Percentiles rank a stretch among this genome's conserved stretches.
Evolutionary conservation across 306 rosid genomes (phyloP).

Genomic region (Gastrolobium bilobum): DNA sequence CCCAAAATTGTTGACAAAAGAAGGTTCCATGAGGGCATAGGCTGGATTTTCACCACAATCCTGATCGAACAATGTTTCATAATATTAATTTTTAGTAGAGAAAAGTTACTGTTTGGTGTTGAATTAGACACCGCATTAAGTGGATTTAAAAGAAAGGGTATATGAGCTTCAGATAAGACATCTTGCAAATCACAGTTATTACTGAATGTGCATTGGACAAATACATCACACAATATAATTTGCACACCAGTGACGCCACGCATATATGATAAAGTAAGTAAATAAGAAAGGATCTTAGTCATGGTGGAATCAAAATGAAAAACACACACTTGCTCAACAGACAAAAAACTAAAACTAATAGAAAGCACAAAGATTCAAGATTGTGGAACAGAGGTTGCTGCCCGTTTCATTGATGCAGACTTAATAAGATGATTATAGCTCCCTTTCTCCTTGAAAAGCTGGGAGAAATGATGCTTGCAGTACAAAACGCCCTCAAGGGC

Average conservation of each 20-base stretch:
- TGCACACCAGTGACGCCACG: conserved; percentile 38
- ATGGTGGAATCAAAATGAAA: conserved; percentile 6
- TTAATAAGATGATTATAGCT: conserved; percentile 70
- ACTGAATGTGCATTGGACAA: conserved; percentile 34
- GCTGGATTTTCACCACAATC: background rate
- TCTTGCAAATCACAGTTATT: conserved; percentile 14
- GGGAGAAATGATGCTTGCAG: conserved; percentile 90
- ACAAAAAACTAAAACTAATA: background rate
- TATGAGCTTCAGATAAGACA: background rate
- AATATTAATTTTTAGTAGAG: background rate
- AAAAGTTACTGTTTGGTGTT: background rate
- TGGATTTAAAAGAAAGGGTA: background rate
- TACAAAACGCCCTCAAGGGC: conserved; percentile 84
- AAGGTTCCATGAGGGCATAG: background rate
- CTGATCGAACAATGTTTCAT: background rate
- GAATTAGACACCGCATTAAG: background rate
- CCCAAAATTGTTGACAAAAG: background rate
- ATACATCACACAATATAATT: conserved; percentile 27
- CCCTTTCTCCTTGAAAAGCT: conserved; percentile 87
- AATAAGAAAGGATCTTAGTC: conserved; percentile 4
- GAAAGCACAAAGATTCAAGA: conserved; percentile 45
- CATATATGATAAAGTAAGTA: background rate
- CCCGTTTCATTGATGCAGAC: conserved; percentile 70
- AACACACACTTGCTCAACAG: conserved; percentile 26
- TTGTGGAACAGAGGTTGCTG: conserved; percentile 64